phyloP scores from a whole-genome alignment of 148 eudicot species.

The Diospyros lotus region DNA sequence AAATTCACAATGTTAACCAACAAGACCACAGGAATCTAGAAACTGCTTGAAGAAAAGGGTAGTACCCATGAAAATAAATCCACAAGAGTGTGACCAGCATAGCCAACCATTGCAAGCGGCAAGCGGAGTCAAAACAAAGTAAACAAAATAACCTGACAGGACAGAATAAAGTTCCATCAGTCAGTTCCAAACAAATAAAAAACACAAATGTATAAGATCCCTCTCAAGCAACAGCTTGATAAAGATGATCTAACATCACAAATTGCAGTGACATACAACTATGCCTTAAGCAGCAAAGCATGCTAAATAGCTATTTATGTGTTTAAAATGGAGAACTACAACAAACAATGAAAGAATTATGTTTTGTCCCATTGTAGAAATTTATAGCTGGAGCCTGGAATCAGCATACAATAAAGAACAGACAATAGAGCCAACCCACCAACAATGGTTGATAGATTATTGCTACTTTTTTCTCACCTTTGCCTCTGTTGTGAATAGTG shows the following conservation, averaged over 20 bases:
- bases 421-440: neutral
- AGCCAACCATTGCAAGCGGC: constrained; percentile 88
- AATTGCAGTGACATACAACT: neutral
- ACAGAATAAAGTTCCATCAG: constrained; percentile 13
- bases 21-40: constrained; percentile 5
- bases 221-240: neutral
- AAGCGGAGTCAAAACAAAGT: constrained; percentile 62
- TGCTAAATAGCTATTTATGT: neutral
- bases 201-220: constrained; percentile 2
- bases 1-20: constrained; percentile 9
- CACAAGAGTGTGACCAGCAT: constrained; percentile 80
- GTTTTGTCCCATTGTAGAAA: neutral
- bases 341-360: neutral
- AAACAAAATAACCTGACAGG: constrained; percentile 66
- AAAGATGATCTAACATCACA: neutral
- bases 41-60: constrained; percentile 10
- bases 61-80: constrained; percentile 84
- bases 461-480: too few relatives aligned
- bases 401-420: neutral
- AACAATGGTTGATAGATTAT: neutral
- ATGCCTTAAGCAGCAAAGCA: neutral
- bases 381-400: neutral
- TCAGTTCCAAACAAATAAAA: constrained; percentile 14
- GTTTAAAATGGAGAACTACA: neutral
- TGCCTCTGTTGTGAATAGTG: too few relatives aligned